Conservation (phyloP, 257 asterid genomes). For the Paulownia fortunei region DNA sequence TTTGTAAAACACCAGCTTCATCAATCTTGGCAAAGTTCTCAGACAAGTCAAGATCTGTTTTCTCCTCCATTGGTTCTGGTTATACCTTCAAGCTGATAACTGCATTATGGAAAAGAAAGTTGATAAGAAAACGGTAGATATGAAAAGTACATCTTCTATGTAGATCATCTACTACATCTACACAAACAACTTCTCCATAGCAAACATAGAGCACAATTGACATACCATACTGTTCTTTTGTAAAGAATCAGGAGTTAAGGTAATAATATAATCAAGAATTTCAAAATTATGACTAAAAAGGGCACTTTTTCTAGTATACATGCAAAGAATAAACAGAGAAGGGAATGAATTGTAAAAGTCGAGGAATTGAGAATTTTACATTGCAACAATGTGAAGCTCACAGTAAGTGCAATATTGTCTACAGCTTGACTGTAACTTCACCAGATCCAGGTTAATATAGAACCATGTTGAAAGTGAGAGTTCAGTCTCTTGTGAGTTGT, state of each 20-base stretch:
- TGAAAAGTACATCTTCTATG: not conserved
- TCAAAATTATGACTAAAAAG: not conserved
- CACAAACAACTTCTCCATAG: not conserved
- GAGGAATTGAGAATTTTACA: not conserved
- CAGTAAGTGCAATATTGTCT: not conserved
- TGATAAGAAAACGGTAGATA: not conserved
- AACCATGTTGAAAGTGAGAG: slow-evolving; percentile 12
- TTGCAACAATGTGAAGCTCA: not conserved
- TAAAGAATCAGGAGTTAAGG: not conserved
- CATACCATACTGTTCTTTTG: not conserved
- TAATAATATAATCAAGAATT: not conserved
- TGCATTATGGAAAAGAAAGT: slow-evolving; percentile 11
- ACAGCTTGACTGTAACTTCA: not conserved
- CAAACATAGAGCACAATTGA: not conserved
- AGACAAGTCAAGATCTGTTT: slow-evolving; percentile 13
- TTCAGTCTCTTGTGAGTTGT: not conserved
- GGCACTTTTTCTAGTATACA: not conserved
- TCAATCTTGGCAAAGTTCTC: slow-evolving; percentile 25
- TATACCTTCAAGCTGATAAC: slow-evolving; percentile 12
- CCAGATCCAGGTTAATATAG: not conserved
- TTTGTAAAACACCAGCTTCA: not conserved
- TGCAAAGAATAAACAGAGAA: not conserved
- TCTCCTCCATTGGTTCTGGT: slow-evolving; percentile 29
- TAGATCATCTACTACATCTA: not conserved
- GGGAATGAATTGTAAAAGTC: not conserved